Evolutionary conservation across 2,329 filamentous ascomycete species (phyloP).

Genomic region (Beauveria asiatica): DNA sequence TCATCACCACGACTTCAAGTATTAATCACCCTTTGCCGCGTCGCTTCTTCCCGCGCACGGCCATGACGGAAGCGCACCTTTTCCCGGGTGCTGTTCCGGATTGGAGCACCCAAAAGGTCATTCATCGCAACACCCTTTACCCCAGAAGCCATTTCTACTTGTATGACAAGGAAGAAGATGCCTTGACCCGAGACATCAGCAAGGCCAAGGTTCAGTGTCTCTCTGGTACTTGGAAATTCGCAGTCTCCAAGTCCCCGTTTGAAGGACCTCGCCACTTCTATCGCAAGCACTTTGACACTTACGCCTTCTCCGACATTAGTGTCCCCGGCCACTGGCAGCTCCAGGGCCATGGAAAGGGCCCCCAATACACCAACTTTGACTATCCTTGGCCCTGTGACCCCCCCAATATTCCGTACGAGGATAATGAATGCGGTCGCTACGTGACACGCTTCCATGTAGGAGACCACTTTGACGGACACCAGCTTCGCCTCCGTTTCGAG

Average conservation of each 20-base stretch:
- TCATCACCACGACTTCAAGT: not conserved
- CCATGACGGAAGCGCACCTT: constrained; percentile 8
- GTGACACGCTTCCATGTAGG: constrained; percentile 47
- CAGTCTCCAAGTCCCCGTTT: constrained; percentile 37
- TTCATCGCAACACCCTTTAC: constrained; percentile 51
- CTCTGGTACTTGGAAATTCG: constrained; percentile 48
- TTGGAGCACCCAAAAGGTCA: constrained; percentile 52
- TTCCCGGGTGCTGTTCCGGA: constrained; percentile 34
- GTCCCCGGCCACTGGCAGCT: constrained; percentile 67
- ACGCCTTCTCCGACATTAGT: constrained; percentile 32
- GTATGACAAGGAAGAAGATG: constrained; percentile 40
- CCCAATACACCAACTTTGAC: constrained; percentile 62
- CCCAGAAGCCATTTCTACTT: constrained; percentile 49
- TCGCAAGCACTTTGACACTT: constrained; percentile 26
- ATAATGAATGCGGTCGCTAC: constrained; percentile 59
- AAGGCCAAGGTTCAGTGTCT: constrained; percentile 34
- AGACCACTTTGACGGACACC: constrained; percentile 35
- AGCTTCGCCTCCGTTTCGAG: constrained; percentile 63
- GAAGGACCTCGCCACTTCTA: constrained; percentile 35
- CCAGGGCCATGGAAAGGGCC: constrained; percentile 53
- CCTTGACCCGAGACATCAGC: constrained; percentile 32
- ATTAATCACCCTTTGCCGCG: too few species aligned
- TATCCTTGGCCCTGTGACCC: constrained; percentile 61
- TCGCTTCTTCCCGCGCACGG: not conserved
- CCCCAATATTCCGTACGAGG: constrained; percentile 54